Conservation (phyloP, 495 filamentous ascomycete species). For the Neurospora sp. region DNA sequence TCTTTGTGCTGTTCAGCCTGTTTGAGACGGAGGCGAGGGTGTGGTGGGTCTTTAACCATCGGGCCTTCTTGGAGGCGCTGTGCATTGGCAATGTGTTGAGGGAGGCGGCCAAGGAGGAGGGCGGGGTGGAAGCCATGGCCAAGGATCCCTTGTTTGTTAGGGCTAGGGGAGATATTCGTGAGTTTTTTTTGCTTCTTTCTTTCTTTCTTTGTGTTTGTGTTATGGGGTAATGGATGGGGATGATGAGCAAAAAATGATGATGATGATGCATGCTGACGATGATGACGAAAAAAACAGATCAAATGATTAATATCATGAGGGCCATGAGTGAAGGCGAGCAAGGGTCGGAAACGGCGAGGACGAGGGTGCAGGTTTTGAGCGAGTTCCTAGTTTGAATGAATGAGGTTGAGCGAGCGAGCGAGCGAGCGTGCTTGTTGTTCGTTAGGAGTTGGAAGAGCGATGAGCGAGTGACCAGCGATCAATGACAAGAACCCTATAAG, state of each 20-base stretch:
- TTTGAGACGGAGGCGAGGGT: slow-evolving; percentile 57
- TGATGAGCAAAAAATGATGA: not conserved
- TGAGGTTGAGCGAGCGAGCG: not conserved
- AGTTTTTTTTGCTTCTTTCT: slow-evolving; percentile 13
- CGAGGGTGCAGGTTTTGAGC: slow-evolving; percentile 45
- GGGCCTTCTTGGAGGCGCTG: slow-evolving; percentile 60
- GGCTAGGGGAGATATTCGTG: slow-evolving; percentile 47
- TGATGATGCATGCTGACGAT: slow-evolving; percentile 3
- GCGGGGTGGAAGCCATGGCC: slow-evolving; percentile 21
- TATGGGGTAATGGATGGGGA: not conserved
- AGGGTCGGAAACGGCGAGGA: slow-evolving; percentile 42
- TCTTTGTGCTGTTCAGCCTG: slow-evolving; percentile 54
- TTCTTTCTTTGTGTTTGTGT: not conserved
- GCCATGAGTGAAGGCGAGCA: slow-evolving; percentile 42
- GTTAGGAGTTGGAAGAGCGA: not conserved
- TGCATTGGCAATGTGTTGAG: slow-evolving; percentile 34
- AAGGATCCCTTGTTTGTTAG: slow-evolving; percentile 45
- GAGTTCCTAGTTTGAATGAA: slow-evolving; percentile 25
- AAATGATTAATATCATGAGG: slow-evolving; percentile 51
- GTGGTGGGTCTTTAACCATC: slow-evolving; percentile 71
- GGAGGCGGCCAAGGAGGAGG: slow-evolving; percentile 13
- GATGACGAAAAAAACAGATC: slow-evolving; percentile 16
- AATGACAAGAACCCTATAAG: not conserved
- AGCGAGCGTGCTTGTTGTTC: not conserved
- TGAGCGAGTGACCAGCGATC: not conserved